phyloP scores from a whole-genome alignment of 768 basidiomycete species.

The Hirschioporus abietinus region DNA sequence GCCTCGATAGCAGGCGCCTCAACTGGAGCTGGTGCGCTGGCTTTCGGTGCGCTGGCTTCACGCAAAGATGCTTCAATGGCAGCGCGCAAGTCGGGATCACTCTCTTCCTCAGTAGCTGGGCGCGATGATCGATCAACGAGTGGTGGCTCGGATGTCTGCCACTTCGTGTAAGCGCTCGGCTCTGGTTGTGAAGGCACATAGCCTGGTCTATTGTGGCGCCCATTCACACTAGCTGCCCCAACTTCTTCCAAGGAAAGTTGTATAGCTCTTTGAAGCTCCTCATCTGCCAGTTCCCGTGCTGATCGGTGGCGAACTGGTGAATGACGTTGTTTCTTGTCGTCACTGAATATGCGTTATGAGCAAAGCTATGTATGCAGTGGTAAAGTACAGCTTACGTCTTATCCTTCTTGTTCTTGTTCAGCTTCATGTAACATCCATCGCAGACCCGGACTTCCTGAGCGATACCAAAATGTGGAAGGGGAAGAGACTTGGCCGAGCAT shows the following conservation, averaged over 20 bases:
- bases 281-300: constrained; percentile 65
- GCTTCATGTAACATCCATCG: constrained; percentile 81
- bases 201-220: constrained; percentile 45
- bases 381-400: constrained; percentile 37
- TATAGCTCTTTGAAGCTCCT: constrained; percentile 91
- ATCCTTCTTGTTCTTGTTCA: constrained; percentile 54
- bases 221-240: constrained; percentile 34
- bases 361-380: not conserved
- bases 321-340: constrained; percentile 46
- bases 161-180: constrained; percentile 35
- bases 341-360: constrained; percentile 7
- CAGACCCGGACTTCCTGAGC: constrained; percentile 90
- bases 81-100: constrained; percentile 86
- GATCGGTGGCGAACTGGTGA: constrained; percentile 50
- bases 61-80: constrained; percentile 93
- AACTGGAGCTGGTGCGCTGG: constrained; percentile 67
- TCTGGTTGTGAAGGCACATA: constrained; percentile 58
- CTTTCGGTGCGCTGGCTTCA: constrained; percentile 74
- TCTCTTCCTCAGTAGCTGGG: constrained; percentile 62
- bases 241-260: constrained; percentile 84
- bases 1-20: constrained; percentile 47
- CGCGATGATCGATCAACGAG: constrained; percentile 49
- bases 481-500: constrained; percentile 80
- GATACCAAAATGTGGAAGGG: constrained; percentile 92
- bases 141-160: constrained; percentile 68